Base-by-base conservation (phyloP, 441 rosid species). In the California macrophylla region DNA sequence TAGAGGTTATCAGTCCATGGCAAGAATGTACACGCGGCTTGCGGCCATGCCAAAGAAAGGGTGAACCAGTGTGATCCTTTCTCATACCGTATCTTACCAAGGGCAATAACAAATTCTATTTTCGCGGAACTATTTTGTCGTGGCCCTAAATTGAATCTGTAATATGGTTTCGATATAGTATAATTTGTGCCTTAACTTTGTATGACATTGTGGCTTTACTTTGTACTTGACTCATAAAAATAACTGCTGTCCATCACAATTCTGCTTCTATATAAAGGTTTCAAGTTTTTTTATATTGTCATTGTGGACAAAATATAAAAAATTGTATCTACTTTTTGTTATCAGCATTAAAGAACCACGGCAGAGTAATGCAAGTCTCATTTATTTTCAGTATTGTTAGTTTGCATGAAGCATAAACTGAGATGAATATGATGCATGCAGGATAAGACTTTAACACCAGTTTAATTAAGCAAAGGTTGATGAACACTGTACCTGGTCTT, bases 1-100 rank as follows among this genome's bases (percentile, higher is more conserved):
- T 60, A 87, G 97, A 82, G 99, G 98, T 25, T 92, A 78, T 77
- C 93, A 89, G 70, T 94, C 99, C 45, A 92, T 93, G 98, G 96
- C 97, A 40, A 85, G 88, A 69, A 93, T 93, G 98, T 93, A 93
- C 70, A 89, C 98, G 6, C 89, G 95, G 73, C 95, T 94, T 5
- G 98, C 99, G 0, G 99, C 99, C 12, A 81, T 88, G 79, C 96
- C 96, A 18, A 92, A 89, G 83, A 94, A 90, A 76, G 96, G 97
- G 47, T 92, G 87, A 93, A 20, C 36, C 21, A 10, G 10, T 3
- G 3, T 24, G 38, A 13, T 12, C 30, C 36, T 58, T 8, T 62
- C 29, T 26, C n/a, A n/a, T n/a, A n/a, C n/a, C 30, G 66, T 61
- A 21, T 20, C 12, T 15, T 28, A 5, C 12, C 58, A 69, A 66